Percentiles rank a stretch among this genome's conserved stretches.
phyloP scores from a whole-genome alignment of 1,284 basidiomycete species.

The Ganoderma sp. region DNA sequence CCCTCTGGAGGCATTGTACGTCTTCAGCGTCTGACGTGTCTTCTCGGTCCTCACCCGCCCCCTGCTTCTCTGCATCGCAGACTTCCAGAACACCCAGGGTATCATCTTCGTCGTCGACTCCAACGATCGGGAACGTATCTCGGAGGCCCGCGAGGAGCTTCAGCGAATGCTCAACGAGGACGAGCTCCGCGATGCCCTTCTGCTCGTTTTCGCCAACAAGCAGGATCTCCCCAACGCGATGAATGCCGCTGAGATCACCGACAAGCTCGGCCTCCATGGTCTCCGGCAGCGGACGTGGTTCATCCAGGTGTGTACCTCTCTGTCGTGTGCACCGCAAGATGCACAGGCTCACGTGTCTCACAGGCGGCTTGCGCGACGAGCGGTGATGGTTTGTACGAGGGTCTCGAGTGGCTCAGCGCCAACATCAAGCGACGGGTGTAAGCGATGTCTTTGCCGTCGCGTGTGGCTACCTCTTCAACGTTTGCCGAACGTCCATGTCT shows the following conservation, averaged over 20 bases:
- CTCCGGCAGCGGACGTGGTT: conserved; percentile 98
- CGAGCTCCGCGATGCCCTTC: conserved; percentile 97
- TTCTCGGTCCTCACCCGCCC: conserved; percentile 22
- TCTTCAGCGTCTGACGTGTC: conserved; percentile 37
- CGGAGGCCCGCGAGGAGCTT: conserved; percentile 98
- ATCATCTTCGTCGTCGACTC: conserved; percentile 99
- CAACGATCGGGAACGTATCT: conserved; percentile 99
- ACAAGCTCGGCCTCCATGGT: conserved; percentile 98
- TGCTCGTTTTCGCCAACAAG: conserved; percentile 99
- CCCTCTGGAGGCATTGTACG: conserved; percentile 98
- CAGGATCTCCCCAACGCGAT: conserved; percentile 99
- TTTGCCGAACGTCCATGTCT: conserved; percentile 50
- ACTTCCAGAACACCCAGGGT: conserved; percentile 99
- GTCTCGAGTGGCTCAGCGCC: conserved; percentile 92
- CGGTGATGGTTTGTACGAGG: conserved; percentile 99
- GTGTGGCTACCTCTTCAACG: conserved; percentile 39
- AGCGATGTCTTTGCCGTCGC: conserved; percentile 40
- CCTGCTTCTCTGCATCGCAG: conserved; percentile 48
- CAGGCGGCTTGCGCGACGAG: conserved; percentile 98
- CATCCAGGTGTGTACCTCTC: conserved; percentile 75
- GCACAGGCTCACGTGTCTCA: conserved; percentile 25
- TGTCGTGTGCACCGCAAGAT: conserved; percentile 21
- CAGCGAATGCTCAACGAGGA: conserved; percentile 99
- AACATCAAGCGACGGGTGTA: conserved; percentile 87
- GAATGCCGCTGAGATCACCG: conserved; percentile 99